phyloP scores from a whole-genome alignment of 225 moss, liverwort and hornwort genomes.

The Lunularia cruciata region DNA sequence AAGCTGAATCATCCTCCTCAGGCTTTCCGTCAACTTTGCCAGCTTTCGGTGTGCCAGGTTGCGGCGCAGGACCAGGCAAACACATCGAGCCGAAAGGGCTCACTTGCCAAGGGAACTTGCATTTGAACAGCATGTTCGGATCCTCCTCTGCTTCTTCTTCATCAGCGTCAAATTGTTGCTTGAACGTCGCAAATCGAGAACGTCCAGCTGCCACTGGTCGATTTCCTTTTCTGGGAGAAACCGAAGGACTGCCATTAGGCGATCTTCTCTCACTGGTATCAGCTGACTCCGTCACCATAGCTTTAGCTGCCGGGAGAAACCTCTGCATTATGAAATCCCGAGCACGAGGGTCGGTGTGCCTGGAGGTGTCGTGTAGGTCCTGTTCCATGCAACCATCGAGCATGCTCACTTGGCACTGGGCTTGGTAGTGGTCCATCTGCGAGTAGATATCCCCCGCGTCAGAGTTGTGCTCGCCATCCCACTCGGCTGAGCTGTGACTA shows the following conservation, averaged over 20 bases:
- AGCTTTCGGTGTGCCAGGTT: background rate
- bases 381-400: conserved; percentile 28
- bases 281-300: conserved; percentile 61
- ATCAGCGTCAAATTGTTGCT: conserved; percentile 32
- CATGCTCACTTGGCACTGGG: conserved; percentile 47
- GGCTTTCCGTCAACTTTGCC: background rate
- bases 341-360: conserved; percentile 52
- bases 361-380: conserved; percentile 28
- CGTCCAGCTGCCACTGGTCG: conserved; percentile 31
- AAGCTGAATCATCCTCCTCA: conserved; percentile 22
- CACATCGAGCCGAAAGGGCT: conserved; percentile 24
- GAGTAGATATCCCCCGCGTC: conserved; percentile 40
- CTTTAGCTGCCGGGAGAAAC: conserved; percentile 92
- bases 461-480: conserved; percentile 36
- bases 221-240: conserved; percentile 28
- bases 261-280: conserved; percentile 27
- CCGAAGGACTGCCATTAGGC: conserved; percentile 19
- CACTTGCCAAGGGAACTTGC: conserved; percentile 52
- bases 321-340: conserved; percentile 85
- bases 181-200: conserved; percentile 45
- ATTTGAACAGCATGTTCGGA: conserved; percentile 35
- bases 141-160: conserved; percentile 24
- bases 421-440: conserved; percentile 35
- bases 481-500: conserved; percentile 34
- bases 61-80: conserved; percentile 14